Evolutionary conservation across 257 asterid genomes (phyloP).

Genomic region (Datura wrightii): DNA sequence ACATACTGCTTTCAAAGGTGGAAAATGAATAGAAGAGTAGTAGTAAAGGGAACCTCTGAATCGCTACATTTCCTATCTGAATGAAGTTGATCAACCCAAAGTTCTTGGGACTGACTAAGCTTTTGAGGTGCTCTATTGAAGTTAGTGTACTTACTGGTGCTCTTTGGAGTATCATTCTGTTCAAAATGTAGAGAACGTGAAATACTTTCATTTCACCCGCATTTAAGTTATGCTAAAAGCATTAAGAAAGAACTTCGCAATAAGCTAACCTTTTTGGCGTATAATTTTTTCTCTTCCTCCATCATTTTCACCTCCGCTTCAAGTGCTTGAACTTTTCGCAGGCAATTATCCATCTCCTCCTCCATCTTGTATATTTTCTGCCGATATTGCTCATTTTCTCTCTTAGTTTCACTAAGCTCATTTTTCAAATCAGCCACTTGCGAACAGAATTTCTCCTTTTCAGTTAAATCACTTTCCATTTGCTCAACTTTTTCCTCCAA

Average conservation of each 20-base stretch:
- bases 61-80: not conserved
- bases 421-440: conserved; percentile 52
- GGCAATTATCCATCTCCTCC: conserved; percentile 61
- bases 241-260: not conserved
- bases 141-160: conserved; percentile 1
- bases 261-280: conserved; percentile 53
- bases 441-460: conserved; percentile 46
- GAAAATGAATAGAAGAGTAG: not conserved
- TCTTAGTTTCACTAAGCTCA: conserved; percentile 55
- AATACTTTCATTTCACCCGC: not conserved
- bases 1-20: not conserved
- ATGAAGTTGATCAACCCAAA: not conserved
- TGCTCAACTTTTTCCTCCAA: conserved; percentile 61
- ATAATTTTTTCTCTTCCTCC: conserved; percentile 44
- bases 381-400: conserved; percentile 53
- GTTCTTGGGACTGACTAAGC: conserved; percentile 26
- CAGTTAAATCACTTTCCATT: conserved; percentile 57
- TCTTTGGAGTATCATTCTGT: conserved; percentile 30
- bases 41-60: conserved; percentile 13
- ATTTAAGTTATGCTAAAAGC: not conserved
- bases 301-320: conserved; percentile 54
- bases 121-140: not conserved
- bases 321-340: conserved; percentile 61
- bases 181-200: conserved; percentile 11
- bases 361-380: conserved; percentile 63